Base-by-base conservation (phyloP, 768 basidiomycete species). In the Boletus rubroflammeus region DNA sequence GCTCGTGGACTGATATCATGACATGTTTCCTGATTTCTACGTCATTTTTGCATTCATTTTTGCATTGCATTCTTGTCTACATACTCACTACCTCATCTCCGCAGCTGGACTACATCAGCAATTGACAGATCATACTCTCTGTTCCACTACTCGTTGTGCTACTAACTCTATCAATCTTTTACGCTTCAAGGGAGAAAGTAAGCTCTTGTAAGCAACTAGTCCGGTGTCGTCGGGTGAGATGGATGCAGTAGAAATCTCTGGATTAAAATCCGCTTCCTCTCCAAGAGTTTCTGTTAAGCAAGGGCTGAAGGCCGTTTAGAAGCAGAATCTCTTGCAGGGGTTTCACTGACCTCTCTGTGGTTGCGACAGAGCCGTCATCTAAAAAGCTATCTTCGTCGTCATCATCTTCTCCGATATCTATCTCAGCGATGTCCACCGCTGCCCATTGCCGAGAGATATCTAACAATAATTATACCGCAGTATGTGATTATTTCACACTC, bases 1-100 rank as follows among this genome's bases (percentile, higher is more conserved):
- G 64, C 66, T 28, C 78, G 75, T 61, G 76, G 76, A 53, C 67
- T 78, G 32, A 77, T 80, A 61, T 67, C 77, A 52, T 67, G 50
- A 63, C 47, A 57, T 63, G 58, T 59, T 50, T 54, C 28, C 43
- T 53, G 49, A 66, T 68, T 59, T 66, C 56, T 46, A 34, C 29
- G 34, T 26, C 47, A 63, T 64, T 56, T 61, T 55, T 54, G 53
- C 57, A 52, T 59, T 13, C 55, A 36, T 59, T 45, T 62, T 51
- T 59, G 44, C 46, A 49, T 55, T 49, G 47, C 62, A 57, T 51
- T 55, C 40, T 63, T 59, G 59, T 56, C 56, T 67, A 63, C 47
- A 50, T 59, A 61, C 64, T 61, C 53, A 67, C 60, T 54, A 34
- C 31, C 35, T 39, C 47, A 55, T 29, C 46, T 45, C 21, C 28